These are phyloP conservation scores for Ganoderma resinaceum DNA, from an alignment of 1,284 basidiomycete genomes.

Conservation along the genomic window DNA sequence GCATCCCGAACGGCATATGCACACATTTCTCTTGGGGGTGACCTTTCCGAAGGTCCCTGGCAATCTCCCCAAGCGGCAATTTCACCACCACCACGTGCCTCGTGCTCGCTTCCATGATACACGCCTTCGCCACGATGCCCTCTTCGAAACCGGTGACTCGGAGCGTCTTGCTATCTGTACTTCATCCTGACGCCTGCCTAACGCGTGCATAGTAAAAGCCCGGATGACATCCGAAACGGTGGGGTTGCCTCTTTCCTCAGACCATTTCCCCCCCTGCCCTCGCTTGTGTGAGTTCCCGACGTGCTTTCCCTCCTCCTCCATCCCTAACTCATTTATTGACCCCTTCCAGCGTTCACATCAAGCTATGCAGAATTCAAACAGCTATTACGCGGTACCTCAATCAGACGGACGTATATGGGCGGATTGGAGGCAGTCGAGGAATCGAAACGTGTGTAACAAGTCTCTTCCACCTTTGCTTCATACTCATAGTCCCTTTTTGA, in stretches of 20 bases:
- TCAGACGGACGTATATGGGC: slow-evolving; percentile 33
- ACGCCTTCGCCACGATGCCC: slow-evolving; percentile 36
- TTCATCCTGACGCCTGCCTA: slow-evolving; percentile 32
- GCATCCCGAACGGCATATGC: slow-evolving; percentile 6
- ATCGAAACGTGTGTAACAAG: slow-evolving; percentile 33
- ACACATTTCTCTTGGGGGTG: slow-evolving; percentile 13
- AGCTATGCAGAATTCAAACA: slow-evolving; percentile 36
- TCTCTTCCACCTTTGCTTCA: neutral
- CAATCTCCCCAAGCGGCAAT: slow-evolving; percentile 26
- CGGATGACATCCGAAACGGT: slow-evolving; percentile 20
- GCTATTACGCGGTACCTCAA: slow-evolving; percentile 33
- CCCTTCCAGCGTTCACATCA: slow-evolving; percentile 20
- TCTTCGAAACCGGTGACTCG: slow-evolving; percentile 27
- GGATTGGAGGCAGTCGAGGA: slow-evolving; percentile 37
- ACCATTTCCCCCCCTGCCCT: slow-evolving; percentile 32
- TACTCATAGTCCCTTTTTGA: slow-evolving; percentile 5
- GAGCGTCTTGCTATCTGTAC: slow-evolving; percentile 26
- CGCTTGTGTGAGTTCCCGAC: slow-evolving; percentile 30
- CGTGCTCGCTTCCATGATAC: slow-evolving; percentile 36
- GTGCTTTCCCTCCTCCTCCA: slow-evolving; percentile 16
- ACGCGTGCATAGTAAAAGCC: slow-evolving; percentile 32
- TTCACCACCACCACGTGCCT: slow-evolving; percentile 30
- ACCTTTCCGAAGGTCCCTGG: slow-evolving; percentile 12
- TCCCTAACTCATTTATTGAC: slow-evolving; percentile 8
- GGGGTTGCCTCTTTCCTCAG: slow-evolving; percentile 33